phyloP scores from a whole-genome alignment of 306 rosid species.

The Begonia peltatifolia region DNA sequence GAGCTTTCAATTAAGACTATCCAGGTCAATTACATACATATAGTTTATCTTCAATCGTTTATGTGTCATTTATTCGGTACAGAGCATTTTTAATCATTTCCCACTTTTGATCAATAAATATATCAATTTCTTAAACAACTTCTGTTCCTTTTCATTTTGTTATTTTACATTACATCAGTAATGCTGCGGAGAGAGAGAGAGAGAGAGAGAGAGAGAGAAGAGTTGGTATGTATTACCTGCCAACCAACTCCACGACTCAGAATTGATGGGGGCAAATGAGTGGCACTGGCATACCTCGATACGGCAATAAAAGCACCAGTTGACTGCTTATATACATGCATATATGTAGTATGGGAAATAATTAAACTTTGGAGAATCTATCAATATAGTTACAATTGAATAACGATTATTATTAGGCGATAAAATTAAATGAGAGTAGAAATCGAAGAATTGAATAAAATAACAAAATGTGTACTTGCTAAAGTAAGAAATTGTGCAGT shows the following conservation, averaged over 20 bases:
- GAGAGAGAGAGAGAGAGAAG: not conserved
- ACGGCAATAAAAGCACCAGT: conserved; percentile 83
- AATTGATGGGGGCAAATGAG: conserved; percentile 75
- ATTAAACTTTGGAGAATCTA: not conserved
- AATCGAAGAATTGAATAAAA: not conserved
- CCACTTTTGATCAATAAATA: no score
- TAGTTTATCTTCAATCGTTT: no score
- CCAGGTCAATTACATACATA: no score
- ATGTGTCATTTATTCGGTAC: no score
- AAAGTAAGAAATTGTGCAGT: not conserved
- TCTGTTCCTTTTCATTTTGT: no score
- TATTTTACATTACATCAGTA: no score
- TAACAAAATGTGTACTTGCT: not conserved
- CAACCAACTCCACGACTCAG: conserved; percentile 95
- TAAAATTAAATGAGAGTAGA: not conserved
- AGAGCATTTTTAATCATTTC: no score
- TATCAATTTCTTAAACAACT: no score
- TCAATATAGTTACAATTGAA: not conserved
- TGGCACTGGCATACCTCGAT: conserved; percentile 83
- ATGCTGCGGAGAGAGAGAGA: no score
- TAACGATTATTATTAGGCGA: no score
- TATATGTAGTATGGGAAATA: not conserved
- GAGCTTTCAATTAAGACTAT: no score
- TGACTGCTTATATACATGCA: conserved; percentile 36
- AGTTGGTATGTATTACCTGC: conserved; percentile 47